phyloP scores from a whole-genome alignment of 306 rosid genomes.

The Ammopiptanthus mongolicus region DNA sequence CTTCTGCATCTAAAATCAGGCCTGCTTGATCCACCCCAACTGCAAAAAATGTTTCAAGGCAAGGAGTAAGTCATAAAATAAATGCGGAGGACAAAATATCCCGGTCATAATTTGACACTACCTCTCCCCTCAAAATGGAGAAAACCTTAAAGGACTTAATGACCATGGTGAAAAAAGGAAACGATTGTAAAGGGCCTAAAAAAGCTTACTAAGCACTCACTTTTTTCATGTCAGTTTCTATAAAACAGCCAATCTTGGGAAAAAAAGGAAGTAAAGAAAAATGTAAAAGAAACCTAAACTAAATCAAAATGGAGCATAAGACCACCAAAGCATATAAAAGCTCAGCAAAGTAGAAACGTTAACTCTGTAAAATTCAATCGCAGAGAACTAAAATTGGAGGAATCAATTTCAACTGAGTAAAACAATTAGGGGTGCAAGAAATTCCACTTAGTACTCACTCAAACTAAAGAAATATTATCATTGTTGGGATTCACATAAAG shows the following conservation, averaged over 20 bases:
- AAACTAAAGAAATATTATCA: too few species aligned
- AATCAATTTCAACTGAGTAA: too few species aligned
- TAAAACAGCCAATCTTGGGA: neutral
- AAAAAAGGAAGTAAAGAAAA: neutral
- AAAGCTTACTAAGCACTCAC: neutral
- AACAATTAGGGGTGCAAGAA: too few species aligned
- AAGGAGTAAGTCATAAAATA: neutral
- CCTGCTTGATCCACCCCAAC: slow-evolving; percentile 99
- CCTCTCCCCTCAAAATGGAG: neutral
- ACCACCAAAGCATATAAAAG: neutral
- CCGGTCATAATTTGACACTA: neutral
- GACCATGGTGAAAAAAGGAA: neutral
- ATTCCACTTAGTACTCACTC: too few species aligned
- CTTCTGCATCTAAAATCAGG: slow-evolving; percentile 94
- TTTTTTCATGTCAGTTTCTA: neutral
- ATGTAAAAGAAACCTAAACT: neutral
- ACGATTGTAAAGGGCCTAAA: neutral
- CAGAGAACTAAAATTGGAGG: too few species aligned
- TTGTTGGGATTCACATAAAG: too few species aligned
- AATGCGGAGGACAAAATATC: neutral
- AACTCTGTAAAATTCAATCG: too few species aligned
- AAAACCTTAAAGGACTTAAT: neutral
- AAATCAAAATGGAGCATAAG: neutral
- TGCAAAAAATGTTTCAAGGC: slow-evolving; percentile 29
- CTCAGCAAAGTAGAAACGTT: neutral